A percentile compares a stretch with the other conserved stretches of the same genome.
phyloP scores from a whole-genome alignment of 768 basidiomycete species.

The Tricholoma hemisulphureum region DNA sequence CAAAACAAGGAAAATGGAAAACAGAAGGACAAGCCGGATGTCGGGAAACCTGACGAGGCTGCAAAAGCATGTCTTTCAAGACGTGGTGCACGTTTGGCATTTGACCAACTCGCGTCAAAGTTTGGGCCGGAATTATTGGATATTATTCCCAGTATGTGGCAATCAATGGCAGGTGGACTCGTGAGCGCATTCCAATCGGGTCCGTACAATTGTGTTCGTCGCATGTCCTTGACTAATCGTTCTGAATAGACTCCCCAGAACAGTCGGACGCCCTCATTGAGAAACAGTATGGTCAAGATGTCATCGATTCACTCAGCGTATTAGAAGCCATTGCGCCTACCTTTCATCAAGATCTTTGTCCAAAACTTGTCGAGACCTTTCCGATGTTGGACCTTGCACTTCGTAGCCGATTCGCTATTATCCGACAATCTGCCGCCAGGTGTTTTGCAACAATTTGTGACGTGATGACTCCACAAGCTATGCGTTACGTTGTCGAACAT shows the following conservation, averaged over 20 bases:
- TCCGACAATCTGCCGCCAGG: slow-evolving; percentile 82
- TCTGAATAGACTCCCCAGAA: slow-evolving; percentile 46
- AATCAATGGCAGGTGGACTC: slow-evolving; percentile 81
- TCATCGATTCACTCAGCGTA: slow-evolving; percentile 90
- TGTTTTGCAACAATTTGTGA: slow-evolving; percentile 88
- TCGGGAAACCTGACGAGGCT: slow-evolving; percentile 51
- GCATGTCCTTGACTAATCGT: background rate
- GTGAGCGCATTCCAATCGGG: slow-evolving; percentile 65
- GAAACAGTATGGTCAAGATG: slow-evolving; percentile 78
- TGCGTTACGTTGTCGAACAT: slow-evolving; percentile 86
- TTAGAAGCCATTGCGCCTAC: slow-evolving; percentile 79
- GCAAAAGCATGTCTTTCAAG: slow-evolving; percentile 69
- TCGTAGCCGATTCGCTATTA: slow-evolving; percentile 85
- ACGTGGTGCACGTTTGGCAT: slow-evolving; percentile 82
- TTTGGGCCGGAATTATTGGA: slow-evolving; percentile 75
- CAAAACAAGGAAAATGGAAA: slow-evolving; percentile 40
- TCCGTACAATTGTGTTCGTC: slow-evolving; percentile 32
- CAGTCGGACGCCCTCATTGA: slow-evolving; percentile 66
- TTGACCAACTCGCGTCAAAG: slow-evolving; percentile 69
- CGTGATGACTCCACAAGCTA: slow-evolving; percentile 79
- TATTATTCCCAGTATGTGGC: slow-evolving; percentile 92
- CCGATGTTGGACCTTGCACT: slow-evolving; percentile 75
- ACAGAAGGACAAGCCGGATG: slow-evolving; percentile 41
- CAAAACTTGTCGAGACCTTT: slow-evolving; percentile 68
- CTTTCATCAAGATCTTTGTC: slow-evolving; percentile 68